Evolutionary conservation across 768 basidiomycete species (phyloP).

Genomic region (Xerocomellus intermedius): DNA sequence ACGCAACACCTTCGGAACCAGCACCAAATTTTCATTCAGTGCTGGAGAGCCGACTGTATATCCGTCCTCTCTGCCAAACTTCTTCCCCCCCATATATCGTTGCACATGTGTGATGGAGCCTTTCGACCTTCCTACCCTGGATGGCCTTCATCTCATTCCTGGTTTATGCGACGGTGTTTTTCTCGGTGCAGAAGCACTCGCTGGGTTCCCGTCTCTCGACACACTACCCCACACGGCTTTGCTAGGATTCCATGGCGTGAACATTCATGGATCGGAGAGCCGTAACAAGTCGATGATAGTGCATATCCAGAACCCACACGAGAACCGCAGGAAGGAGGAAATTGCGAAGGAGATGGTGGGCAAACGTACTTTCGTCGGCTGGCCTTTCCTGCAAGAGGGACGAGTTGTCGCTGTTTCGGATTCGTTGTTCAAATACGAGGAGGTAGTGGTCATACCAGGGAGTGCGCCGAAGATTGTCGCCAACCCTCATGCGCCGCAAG

Average conservation of each 20-base stretch:
- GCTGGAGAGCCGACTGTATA: slow-evolving; percentile 63
- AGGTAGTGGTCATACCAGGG: slow-evolving; percentile 53
- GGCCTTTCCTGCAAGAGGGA: slow-evolving; percentile 96
- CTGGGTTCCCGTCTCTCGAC: slow-evolving; percentile 95
- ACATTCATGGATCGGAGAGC: slow-evolving; percentile 88
- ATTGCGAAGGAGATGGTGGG: slow-evolving; percentile 76
- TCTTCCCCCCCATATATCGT: slow-evolving; percentile 85
- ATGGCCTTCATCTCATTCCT: slow-evolving; percentile 78
- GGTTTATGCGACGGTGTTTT: slow-evolving; percentile 89
- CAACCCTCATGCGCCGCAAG: slow-evolving; percentile 71
- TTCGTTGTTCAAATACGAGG: slow-evolving; percentile 82
- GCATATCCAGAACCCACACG: slow-evolving; percentile 74
- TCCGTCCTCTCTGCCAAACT: slow-evolving; percentile 89
- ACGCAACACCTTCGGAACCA: slow-evolving; percentile 78
- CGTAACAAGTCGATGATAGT: slow-evolving; percentile 94
- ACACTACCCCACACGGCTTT: slow-evolving; percentile 77
- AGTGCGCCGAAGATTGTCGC: slow-evolving; percentile 54
- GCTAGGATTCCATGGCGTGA: slow-evolving; percentile 86
- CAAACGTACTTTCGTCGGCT: slow-evolving; percentile 73
- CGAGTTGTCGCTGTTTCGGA: slow-evolving; percentile 86
- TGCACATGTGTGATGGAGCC: slow-evolving; percentile 79
- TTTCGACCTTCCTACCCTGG: slow-evolving; percentile 85
- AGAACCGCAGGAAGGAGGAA: slow-evolving; percentile 63
- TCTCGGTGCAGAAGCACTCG: slow-evolving; percentile 80
- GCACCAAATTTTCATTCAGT: slow-evolving; percentile 75